phyloP scores from a whole-genome alignment of 768 basidiomycete genomes.

The Lactifluus rugatus region DNA sequence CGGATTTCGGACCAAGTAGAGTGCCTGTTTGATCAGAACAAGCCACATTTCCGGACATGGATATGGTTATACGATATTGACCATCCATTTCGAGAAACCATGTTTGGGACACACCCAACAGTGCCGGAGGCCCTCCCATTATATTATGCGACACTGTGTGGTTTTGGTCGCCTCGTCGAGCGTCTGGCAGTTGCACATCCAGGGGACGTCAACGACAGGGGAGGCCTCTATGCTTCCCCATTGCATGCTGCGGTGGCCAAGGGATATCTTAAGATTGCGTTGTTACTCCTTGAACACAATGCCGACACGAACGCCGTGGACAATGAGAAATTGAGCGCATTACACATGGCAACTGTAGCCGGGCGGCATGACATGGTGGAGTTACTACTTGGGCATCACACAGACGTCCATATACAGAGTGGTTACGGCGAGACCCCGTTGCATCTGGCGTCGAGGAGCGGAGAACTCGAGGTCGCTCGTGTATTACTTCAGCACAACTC shows the following conservation, averaged over 20 bases:
- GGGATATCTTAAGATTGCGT: background rate
- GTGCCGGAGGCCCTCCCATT: background rate
- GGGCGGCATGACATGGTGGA: background rate
- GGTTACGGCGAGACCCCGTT: background rate
- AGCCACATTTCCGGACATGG: background rate
- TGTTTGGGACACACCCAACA: background rate
- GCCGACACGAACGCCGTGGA: background rate
- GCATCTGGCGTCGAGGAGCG: fast-evolving
- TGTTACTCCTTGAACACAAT: background rate
- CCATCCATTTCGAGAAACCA: background rate
- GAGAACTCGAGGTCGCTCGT: background rate
- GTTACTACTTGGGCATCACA: background rate
- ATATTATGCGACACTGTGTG: background rate
- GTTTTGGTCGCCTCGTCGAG: background rate
- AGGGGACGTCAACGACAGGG: background rate
- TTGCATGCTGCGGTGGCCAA: background rate
- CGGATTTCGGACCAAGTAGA: background rate
- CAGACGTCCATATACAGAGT: background rate
- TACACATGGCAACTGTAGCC: background rate
- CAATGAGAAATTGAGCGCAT: fast-evolving
- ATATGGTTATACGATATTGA: slow-evolving; percentile 2
- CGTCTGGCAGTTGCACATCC: background rate
- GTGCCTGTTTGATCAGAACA: background rate
- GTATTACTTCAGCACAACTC: background rate
- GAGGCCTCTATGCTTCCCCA: background rate